Conservation (phyloP, 169 alveolate species). For the Plasmodium vivax region DNA sequence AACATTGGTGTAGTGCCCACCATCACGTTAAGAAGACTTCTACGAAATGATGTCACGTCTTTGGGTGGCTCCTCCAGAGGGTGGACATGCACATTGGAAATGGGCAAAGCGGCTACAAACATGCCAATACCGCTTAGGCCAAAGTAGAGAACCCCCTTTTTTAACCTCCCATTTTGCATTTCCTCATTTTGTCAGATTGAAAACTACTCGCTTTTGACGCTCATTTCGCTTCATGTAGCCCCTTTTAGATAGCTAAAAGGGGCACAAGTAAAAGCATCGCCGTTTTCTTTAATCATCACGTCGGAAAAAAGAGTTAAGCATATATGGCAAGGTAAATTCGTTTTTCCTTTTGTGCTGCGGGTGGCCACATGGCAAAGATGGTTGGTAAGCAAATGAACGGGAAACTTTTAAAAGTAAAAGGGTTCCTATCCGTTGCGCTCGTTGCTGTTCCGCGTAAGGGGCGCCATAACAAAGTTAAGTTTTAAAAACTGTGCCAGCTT, state of each 20-base stretch:
- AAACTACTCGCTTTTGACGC: constrained; percentile 77
- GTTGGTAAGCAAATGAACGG: not conserved
- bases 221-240: constrained; percentile 36
- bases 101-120: not conserved
- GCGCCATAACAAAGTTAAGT: not conserved
- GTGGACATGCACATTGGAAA: not conserved
- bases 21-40: not conserved
- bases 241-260: constrained; percentile 19
- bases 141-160: not conserved
- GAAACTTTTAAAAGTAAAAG: not conserved
- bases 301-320: not conserved
- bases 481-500: not conserved
- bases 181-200: constrained; percentile 70
- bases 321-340: not conserved
- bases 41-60: not conserved
- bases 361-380: not conserved
- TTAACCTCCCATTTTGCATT: not conserved
- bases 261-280: constrained; percentile 30
- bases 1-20: not conserved
- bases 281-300: constrained; percentile 58
- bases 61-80: not conserved
- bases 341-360: not conserved
- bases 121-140: not conserved
- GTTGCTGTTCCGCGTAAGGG: not conserved
- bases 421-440: not conserved